Conservation (phyloP, 371 early-diverging fungal genomes). For the Mortierella sp. region DNA sequence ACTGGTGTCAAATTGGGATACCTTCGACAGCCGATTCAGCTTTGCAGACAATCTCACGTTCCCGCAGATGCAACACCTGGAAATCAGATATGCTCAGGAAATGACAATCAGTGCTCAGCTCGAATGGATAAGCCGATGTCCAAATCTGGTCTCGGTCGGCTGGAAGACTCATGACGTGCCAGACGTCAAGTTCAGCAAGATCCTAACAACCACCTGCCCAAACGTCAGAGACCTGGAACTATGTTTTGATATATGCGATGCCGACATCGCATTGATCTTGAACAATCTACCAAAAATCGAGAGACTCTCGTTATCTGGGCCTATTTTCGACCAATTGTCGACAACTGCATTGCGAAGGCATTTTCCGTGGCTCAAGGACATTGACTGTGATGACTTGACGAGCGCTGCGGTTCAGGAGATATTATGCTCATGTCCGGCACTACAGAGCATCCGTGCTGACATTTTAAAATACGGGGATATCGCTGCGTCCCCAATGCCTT, state of each 20-base stretch:
- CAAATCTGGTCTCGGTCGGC: conserved; percentile 31
- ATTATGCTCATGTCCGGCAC: conserved; percentile 26
- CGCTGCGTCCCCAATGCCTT: not conserved
- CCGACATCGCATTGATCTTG: conserved; percentile 16
- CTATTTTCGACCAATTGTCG: conserved; percentile 13
- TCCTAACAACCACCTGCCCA: conserved; percentile 15
- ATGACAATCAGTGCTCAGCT: conserved; percentile 5
- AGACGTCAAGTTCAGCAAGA: not conserved
- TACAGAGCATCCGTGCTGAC: conserved; percentile 17
- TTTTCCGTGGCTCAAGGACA: conserved; percentile 28
- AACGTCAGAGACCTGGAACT: conserved; percentile 19
- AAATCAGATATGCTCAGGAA: not conserved
- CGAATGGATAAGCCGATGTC: conserved; percentile 31
- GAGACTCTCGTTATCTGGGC: conserved; percentile 12
- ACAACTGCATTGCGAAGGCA: conserved; percentile 15
- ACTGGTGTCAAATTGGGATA: no score
- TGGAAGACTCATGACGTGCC: conserved; percentile 5
- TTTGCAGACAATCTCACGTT: no score
- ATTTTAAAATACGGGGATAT: not conserved
- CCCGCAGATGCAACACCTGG: conserved; percentile 24
- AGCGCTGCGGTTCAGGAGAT: conserved; percentile 32
- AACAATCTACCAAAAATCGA: conserved; percentile 22
- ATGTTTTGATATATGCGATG: conserved; percentile 1
- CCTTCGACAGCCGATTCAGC: no score
- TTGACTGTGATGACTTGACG: conserved; percentile 18